Base-by-base conservation (phyloP, 2,329 filamentous ascomycete genomes). In the Penicillium sp. region DNA sequence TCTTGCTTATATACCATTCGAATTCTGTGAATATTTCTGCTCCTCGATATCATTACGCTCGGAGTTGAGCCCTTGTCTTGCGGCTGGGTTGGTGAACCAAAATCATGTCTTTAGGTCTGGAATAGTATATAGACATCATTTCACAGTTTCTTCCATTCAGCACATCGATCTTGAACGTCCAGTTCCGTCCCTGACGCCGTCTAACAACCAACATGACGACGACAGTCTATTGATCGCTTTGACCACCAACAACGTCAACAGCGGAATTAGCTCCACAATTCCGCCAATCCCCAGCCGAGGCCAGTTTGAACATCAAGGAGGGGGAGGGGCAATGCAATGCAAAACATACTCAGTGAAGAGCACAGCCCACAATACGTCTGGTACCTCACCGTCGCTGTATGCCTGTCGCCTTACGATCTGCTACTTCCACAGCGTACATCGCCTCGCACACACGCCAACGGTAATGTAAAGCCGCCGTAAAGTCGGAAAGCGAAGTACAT, bases 1-100 rank as follows among this genome's bases (percentile, higher is more conserved):
- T 63, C 62, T 59, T 63, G 51, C 58, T 58, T 58, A 64, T 65
- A 65, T 65, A 65, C 63, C 63, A 63, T 60, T 55, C 58, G 58
- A 60, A 56, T 59, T 55, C 43, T 55, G 48, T 52, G 43, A 42
- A 57, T 47, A 54, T 40, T 47, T 53, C 50, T 63, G 52, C 58
- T 59, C 57, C 54, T 51, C 54, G 54, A 59, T 56, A 61, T 49
- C 45, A 54, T 55, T 57, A 40, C 44, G 49, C 49, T 42, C 43
- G 54, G 55, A 61, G 56, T 59, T 58, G 50, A 49, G 48, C 57
- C 54, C 56, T 47, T 48, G 55, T 54, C 50, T 43, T 44, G 47
- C 46, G 49, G 46, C 31, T 32, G 43, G 52, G 58, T 48, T 43
- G 56, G 54, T 54, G 49, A 46, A 59, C 57, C 46, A 58, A 63